A percentile compares a stretch with the other conserved stretches of the same genome.
phyloP scores from a whole-genome alignment of 1,284 basidiomycete species.

The Kwoniella shivajii region DNA sequence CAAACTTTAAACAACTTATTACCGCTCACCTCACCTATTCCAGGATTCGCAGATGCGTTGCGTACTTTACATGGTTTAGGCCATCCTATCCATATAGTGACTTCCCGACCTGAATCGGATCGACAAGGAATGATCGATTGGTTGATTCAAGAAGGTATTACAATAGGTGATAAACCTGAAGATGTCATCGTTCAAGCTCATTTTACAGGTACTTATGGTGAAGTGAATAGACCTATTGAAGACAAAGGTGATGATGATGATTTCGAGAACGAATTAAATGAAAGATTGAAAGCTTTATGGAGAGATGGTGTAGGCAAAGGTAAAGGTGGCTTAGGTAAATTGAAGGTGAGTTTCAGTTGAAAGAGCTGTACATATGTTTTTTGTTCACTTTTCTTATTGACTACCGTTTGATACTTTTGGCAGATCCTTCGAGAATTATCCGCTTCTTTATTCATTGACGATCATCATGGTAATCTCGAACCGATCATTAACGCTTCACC shows the following conservation, averaged over 20 bases:
- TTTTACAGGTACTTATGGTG: conserved; percentile 24
- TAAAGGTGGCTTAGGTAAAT: conserved; percentile 27
- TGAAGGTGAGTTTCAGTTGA: conserved; percentile 23
- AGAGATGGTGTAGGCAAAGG: conserved; percentile 15
- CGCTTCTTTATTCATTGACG: conserved; percentile 40
- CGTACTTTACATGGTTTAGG: conserved; percentile 32
- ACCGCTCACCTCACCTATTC: conserved; percentile 27
- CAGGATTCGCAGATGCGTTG: conserved; percentile 29
- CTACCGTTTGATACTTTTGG: not conserved
- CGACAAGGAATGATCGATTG: conserved; percentile 23
- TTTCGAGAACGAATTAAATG: conserved; percentile 22
- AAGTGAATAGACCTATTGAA: conserved; percentile 6
- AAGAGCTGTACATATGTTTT: not conserved
- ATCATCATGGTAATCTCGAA: conserved; percentile 36
- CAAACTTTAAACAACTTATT: conserved; percentile 26
- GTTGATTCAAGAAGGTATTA: conserved; percentile 30
- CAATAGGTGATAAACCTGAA: conserved; percentile 25
- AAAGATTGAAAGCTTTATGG: conserved; percentile 19
- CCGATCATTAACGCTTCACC: conserved; percentile 29
- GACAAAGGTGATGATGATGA: conserved; percentile 20
- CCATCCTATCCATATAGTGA: conserved; percentile 45
- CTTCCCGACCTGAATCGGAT: conserved; percentile 27
- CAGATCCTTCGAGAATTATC: conserved; percentile 40
- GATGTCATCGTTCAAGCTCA: conserved; percentile 30
- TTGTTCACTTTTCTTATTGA: not conserved